Conservation (phyloP, 805 yeast genomes). For the Starmerella apis region DNA sequence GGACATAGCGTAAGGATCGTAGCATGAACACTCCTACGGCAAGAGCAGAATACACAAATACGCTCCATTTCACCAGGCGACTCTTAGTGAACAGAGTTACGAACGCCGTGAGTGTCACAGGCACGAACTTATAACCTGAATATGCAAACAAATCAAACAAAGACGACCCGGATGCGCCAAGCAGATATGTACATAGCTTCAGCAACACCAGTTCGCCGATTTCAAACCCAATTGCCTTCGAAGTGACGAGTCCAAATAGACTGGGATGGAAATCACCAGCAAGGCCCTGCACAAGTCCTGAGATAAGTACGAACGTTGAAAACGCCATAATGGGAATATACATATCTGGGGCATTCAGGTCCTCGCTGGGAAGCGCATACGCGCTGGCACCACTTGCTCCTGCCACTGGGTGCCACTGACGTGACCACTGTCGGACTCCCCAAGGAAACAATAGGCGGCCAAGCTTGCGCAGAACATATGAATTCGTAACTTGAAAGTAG, state of each 20-base stretch:
- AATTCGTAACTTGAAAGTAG: constrained; percentile 85
- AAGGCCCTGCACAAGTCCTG: constrained; percentile 77
- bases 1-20: constrained; percentile 52
- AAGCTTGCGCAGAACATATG: constrained; percentile 69
- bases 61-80: constrained; percentile 40
- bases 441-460: constrained; percentile 74
- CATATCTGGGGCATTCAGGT: constrained; percentile 89
- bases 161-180: constrained; percentile 52
- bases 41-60: constrained; percentile 41
- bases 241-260: constrained; percentile 73
- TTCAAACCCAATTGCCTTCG: constrained; percentile 76
- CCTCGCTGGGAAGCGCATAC: constrained; percentile 71
- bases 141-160: constrained; percentile 78
- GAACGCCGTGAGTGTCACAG: constrained; percentile 36
- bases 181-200: constrained; percentile 71
- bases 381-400: constrained; percentile 32
- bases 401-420: constrained; percentile 37
- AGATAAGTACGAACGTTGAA: constrained; percentile 71
- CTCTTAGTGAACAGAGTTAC: constrained; percentile 28
- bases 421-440: constrained; percentile 71
- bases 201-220: constrained; percentile 64
- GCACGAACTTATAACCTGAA: constrained; percentile 89
- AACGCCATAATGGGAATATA: constrained; percentile 92
- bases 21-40: constrained; percentile 45
- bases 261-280: constrained; percentile 89